phyloP scores from a whole-genome alignment of 108 stramenopile genomes.

The Hondaea fermentalgiana region DNA sequence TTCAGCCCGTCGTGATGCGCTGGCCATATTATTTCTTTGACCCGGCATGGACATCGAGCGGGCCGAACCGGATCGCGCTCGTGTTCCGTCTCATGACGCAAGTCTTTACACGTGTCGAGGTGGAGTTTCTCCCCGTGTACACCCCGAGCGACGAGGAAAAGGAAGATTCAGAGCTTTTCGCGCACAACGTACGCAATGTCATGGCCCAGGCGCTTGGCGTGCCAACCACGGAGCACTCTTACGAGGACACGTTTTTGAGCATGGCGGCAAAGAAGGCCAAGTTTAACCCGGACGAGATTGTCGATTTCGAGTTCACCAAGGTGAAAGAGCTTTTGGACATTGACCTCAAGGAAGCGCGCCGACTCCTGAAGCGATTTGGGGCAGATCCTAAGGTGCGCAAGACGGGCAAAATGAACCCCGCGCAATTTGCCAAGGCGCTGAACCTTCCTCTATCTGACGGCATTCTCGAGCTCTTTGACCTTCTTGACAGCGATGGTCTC shows the following conservation, averaged over 20 bases:
- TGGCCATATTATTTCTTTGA: background rate
- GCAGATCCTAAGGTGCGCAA: background rate
- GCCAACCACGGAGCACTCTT: conserved; percentile 29
- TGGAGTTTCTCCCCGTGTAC: conserved; percentile 15
- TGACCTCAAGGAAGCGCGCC: background rate
- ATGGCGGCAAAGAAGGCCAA: background rate
- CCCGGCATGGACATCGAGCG: conserved; percentile 11
- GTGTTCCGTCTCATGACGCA: conserved; percentile 6
- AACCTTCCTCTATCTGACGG: background rate
- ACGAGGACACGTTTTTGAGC: conserved; percentile 13
- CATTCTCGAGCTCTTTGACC: conserved; percentile 9
- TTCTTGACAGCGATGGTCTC: background rate
- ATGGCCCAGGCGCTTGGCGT: conserved; percentile 23
- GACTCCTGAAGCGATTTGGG: background rate
- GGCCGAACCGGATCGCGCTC: background rate
- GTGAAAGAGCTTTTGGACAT: background rate
- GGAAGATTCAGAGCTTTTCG: conserved; percentile 20
- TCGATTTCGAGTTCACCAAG: background rate
- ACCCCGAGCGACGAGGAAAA: conserved; percentile 18
- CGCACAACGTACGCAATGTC: background rate
- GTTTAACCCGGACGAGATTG: background rate
- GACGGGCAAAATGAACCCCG: background rate
- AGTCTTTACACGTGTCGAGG: background rate
- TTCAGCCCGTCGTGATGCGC: conserved; percentile 27
- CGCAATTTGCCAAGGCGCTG: conserved; percentile 6